Evolutionary conservation across 129 eudicot genomes (phyloP).

Genomic region (Flaveria brownii): DNA sequence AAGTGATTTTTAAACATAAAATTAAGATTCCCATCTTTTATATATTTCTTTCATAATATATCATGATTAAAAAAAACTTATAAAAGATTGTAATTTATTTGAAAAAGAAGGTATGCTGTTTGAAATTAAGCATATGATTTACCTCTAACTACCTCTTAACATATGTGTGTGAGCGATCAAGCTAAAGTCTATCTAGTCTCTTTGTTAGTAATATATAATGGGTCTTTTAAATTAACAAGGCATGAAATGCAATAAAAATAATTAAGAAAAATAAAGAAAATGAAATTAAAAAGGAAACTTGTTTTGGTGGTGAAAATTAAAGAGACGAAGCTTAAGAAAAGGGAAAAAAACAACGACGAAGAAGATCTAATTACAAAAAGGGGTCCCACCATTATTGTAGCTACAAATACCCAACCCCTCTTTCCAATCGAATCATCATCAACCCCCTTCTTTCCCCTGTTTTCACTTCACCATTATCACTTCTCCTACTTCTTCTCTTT

Average conservation of each 20-base stretch:
- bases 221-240: no score
- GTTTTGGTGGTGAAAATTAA: neutral
- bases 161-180: no score
- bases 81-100: no score
- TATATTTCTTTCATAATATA: no score
- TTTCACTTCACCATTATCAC: conserved; percentile 44
- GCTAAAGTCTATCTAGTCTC: no score
- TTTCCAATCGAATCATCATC: conserved; percentile 35
- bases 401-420: conserved; percentile 45
- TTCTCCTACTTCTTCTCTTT: neutral
- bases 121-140: neutral
- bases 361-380: conserved; percentile 30
- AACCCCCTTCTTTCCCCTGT: conserved; percentile 32
- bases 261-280: neutral
- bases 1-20: no score
- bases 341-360: neutral
- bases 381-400: conserved; percentile 40
- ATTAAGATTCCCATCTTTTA: no score
- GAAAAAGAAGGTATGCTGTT: no score
- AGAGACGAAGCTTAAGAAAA: neutral
- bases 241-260: no score
- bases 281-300: neutral
- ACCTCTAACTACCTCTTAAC: no score
- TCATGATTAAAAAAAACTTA: no score
- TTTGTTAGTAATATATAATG: no score